Evolutionary conservation across 495 filamentous ascomycete genomes (phyloP), one percentile per base, ranked within the genome.

Genomic region (Penicillium odoratum): DNA sequence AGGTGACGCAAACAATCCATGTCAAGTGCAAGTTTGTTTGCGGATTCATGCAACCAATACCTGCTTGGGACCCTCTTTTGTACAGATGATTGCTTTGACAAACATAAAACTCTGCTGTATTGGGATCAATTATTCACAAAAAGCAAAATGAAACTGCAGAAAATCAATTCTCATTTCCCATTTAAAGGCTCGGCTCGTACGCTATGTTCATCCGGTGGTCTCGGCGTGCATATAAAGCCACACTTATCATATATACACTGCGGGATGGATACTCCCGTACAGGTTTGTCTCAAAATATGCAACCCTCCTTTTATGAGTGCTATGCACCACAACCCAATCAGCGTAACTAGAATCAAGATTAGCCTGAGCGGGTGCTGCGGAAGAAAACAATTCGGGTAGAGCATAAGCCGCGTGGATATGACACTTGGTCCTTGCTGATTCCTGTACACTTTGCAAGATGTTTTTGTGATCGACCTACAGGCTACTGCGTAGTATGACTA

Each of bases 141-240:
- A 60, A 60, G 59, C 53, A 62, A 68, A 54, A 10, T 68, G 58
- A 63, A 48, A 66, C 60, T 18, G 34, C 55, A 63, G 62, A 29
- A 31, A 58, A 58, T 58, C 38, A 10, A 15, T 51, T 43, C 13
- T 36, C 28, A 53, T 58, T 54, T 51, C 59, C 56, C 53, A 59
- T 51, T 58, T 21, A 45, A 38, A 60, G 62, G 65, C 33, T 58
- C 62, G 65, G 65, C 59, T 60, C 66, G 62, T 38, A 21, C 42
- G 49, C 64, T 58, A 45, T 34, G 47, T 43, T 29, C 52, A 31
- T 13, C 42, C 51, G 33, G 33, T 26, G 28, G 36, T 25, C 38
- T 40, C 21, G 30, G 15, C 34, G 25, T 21, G 21, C 21, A 21
- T 21, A 2, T 21, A 21, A 21, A 21, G 21, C 21, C 21, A 21